Conservation (phyloP, 306 rosid genomes). For the Alnus glutinosa region DNA sequence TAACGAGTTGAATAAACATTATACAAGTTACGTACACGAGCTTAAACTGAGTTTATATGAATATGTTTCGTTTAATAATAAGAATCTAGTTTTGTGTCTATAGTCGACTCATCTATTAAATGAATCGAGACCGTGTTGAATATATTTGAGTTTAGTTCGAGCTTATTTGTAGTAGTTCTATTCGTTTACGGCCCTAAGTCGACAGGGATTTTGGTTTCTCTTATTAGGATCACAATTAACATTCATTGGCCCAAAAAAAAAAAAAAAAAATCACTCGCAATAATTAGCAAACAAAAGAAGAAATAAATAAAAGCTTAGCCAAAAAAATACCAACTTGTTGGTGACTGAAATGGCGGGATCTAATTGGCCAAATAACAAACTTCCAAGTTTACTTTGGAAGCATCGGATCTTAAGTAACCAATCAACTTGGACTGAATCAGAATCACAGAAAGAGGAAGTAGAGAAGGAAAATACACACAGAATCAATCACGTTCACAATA, state of each 20-base stretch:
- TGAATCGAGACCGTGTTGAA: too few relatives aligned
- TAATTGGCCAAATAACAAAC: conserved; percentile 13
- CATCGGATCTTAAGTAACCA: conserved; percentile 25
- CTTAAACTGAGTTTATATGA: too few relatives aligned
- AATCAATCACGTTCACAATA: background rate
- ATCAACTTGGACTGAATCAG: background rate
- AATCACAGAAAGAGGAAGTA: conserved; percentile 1
- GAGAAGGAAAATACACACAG: background rate
- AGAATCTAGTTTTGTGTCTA: too few relatives aligned
- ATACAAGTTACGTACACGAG: too few relatives aligned
- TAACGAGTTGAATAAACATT: too few relatives aligned
- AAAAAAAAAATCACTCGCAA: background rate
- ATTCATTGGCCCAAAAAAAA: background rate
- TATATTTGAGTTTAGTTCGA: too few relatives aligned
- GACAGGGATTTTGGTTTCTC: too few relatives aligned
- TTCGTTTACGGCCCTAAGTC: too few relatives aligned
- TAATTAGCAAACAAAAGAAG: background rate
- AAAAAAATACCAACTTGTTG: background rate
- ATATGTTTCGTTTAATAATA: too few relatives aligned
- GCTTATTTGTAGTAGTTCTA: too few relatives aligned
- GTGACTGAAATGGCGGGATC: conserved; percentile 16
- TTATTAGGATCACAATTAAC: too few relatives aligned
- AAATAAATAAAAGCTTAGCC: background rate
- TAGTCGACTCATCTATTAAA: too few relatives aligned
- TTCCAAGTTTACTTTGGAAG: background rate